Base-by-base conservation (phyloP, 2,329 filamentous ascomycete genomes). In the Capronia epimyces region DNA sequence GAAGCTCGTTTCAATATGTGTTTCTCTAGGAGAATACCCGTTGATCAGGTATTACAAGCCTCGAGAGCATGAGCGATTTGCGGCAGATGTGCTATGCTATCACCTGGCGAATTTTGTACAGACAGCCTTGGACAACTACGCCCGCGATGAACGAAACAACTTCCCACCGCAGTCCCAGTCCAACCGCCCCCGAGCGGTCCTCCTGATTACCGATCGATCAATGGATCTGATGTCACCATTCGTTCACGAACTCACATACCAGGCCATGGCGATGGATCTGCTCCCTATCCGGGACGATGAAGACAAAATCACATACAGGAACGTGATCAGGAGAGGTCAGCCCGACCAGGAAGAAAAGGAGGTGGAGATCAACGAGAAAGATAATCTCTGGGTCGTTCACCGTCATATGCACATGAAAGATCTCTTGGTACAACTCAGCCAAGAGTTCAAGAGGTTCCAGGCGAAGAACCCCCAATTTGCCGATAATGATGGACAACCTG, bases 351-450 rank as follows among this genome's bases (percentile, higher is more conserved):
- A 94, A 66, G 81, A 87, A 53, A 95, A 94, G 67, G 90, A 96
- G 39, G 86, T 95, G 78, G 89, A 95, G 62, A 85, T 98, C 43
- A 78, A 78, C 25, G 93, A 98, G 59, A 86, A 88, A 63, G 93
- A 98, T 71, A 86, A 84, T 65, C 87, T 98, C 41, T 98, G 93
- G 93, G 84, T 95, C 20, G 87, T 93, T 54, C 95, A 95, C 65
- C 80, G 93, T 48, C 93, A 98, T 70, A 80, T 83, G 46, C 93
- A 98, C 69, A 98, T 98, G 93, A 95, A 95, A 67, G 90, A 97
- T 67, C 93, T 93, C 2, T 90, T 97, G 62, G 87, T 91, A 64
- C 94, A 91, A 68, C 76, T 98, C 54, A 93, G 91, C 76, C 80
- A 82, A 50, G 91, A 97, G 66, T 97, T 98, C 65, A 84, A 89